A percentile compares a stretch with the other conserved stretches of the same genome.
phyloP scores from a whole-genome alignment of 1,284 basidiomycete genomes.

The Apiotrichum sp. region DNA sequence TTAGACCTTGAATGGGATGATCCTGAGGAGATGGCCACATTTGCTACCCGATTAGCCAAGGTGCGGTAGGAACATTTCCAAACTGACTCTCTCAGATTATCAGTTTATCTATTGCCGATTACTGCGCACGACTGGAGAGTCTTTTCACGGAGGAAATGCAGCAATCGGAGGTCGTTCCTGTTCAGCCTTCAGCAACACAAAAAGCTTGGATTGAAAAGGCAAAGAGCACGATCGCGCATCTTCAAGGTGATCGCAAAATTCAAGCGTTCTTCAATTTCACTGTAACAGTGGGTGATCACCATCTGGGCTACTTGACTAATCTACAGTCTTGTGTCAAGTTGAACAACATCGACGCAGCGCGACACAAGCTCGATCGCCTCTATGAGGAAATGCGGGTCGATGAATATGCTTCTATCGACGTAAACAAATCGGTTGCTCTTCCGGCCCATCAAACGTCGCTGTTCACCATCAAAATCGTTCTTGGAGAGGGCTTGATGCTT shows the following conservation, averaged over 20 bases:
- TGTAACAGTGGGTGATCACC: constrained; percentile 50
- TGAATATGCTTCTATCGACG: constrained; percentile 60
- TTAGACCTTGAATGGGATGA: constrained; percentile 89
- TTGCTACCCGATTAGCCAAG: constrained; percentile 80
- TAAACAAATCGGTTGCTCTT: constrained; percentile 60
- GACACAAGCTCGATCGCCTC: constrained; percentile 84
- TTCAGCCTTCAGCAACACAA: constrained; percentile 52
- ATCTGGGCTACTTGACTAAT: neutral
- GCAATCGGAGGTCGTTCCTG: constrained; percentile 4
- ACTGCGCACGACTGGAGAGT: constrained; percentile 79
- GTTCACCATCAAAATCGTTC: constrained; percentile 88
- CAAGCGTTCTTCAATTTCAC: constrained; percentile 73
- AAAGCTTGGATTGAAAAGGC: constrained; percentile 95
- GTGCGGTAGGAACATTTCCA: constrained; percentile 48
- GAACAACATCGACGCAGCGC: constrained; percentile 92
- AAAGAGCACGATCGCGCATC: constrained; percentile 61
- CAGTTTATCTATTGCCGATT: constrained; percentile 85
- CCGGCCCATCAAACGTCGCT: constrained; percentile 61
- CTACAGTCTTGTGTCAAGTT: constrained; percentile 85
- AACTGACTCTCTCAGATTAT: constrained; percentile 58
- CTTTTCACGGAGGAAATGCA: constrained; percentile 87
- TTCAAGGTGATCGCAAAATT: constrained; percentile 72
- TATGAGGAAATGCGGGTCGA: constrained; percentile 90
- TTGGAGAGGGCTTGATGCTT: constrained; percentile 73
- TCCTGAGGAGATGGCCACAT: constrained; percentile 78